Percentiles rank a stretch among this genome's conserved stretches.
These are phyloP conservation scores for Fraxinus albicans DNA, from an alignment of 305 asterid genomes.

Conservation along the genomic window DNA sequence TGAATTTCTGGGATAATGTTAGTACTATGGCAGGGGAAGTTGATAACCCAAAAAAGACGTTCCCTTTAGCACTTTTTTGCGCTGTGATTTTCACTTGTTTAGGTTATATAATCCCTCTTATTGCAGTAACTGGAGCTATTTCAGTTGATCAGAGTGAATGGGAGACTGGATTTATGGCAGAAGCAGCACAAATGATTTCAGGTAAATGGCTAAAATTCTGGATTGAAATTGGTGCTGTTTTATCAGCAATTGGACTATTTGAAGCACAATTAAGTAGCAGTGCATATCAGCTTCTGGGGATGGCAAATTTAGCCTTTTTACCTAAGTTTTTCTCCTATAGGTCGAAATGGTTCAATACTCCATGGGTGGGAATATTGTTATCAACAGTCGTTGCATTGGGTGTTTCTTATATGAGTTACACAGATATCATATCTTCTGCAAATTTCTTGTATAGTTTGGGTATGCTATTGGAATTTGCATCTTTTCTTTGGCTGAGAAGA, in stretches of 20 bases:
- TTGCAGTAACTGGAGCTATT: slow-evolving; percentile 43
- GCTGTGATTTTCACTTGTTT: slow-evolving; percentile 41
- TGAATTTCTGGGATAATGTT: slow-evolving; percentile 69
- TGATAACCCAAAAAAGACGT: slow-evolving; percentile 35
- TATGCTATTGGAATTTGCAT: slow-evolving; percentile 45
- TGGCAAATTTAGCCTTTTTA: slow-evolving; percentile 37
- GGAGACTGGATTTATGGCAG: slow-evolving; percentile 50
- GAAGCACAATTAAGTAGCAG: slow-evolving; percentile 48
- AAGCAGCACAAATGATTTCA: slow-evolving; percentile 35
- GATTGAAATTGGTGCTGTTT: slow-evolving; percentile 46
- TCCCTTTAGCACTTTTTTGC: slow-evolving; percentile 31
- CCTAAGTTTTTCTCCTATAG: slow-evolving; percentile 29
- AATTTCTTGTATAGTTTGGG: slow-evolving; percentile 46
- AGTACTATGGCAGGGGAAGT: slow-evolving; percentile 62
- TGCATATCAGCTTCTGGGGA: slow-evolving; percentile 42
- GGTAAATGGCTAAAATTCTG: slow-evolving; percentile 46
- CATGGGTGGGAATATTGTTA: slow-evolving; percentile 43
- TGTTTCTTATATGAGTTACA: slow-evolving; percentile 39
- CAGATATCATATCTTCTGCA: slow-evolving; percentile 38
- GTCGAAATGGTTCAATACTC: slow-evolving; percentile 43
- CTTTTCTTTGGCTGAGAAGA: slow-evolving; percentile 40
- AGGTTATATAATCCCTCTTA: slow-evolving; percentile 39
- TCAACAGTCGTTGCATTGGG: slow-evolving; percentile 37
- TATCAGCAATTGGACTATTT: slow-evolving; percentile 39
- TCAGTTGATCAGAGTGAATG: slow-evolving; percentile 34